A percentile compares a stretch with the other conserved stretches of the same genome.
Evolutionary conservation across 331 rosid species (phyloP).

Genomic region (Pyracantha coccinea): DNA sequence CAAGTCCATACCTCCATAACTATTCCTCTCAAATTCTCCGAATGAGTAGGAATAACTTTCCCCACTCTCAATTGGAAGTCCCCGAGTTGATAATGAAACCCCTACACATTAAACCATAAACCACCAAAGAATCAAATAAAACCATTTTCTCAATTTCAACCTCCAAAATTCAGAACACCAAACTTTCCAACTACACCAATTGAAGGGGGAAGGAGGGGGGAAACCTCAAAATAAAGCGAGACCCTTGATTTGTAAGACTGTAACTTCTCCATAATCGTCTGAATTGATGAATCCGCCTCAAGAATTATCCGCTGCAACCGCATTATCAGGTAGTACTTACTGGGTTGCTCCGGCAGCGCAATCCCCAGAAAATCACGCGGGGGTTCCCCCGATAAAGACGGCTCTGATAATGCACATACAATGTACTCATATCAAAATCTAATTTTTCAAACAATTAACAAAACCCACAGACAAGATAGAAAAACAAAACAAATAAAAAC

Average conservation of each 20-base stretch:
- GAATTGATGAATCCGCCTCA: constrained; percentile 58
- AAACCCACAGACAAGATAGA: neutral
- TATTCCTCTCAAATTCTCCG: constrained; percentile 80
- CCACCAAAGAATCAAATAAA: neutral
- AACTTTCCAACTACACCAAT: neutral
- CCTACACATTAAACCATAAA: constrained; percentile 31
- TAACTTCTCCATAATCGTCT: constrained; percentile 76
- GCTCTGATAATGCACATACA: neutral
- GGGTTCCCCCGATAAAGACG: constrained; percentile 28
- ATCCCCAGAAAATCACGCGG: constrained; percentile 85
- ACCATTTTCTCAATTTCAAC: neutral
- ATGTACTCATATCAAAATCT: neutral
- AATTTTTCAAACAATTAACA: neutral
- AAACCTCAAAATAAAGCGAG: constrained; percentile 74
- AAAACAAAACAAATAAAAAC: neutral
- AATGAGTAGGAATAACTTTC: constrained; percentile 63
- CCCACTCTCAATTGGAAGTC: constrained; percentile 77
- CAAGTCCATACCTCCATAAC: constrained; percentile 60
- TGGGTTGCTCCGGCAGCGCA: constrained; percentile 69
- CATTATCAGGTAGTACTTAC: constrained; percentile 68
- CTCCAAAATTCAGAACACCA: neutral
- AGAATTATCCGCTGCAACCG: constrained; percentile 65
- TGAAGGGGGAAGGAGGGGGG: neutral
- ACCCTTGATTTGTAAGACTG: constrained; percentile 83
- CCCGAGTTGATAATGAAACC: constrained; percentile 68